A percentile compares a stretch with the other conserved stretches of the same genome.
These are phyloP conservation scores for Colletotrichum sp. DNA, from an alignment of 2,329 filamentous ascomycete species.

Conservation along the genomic window DNA sequence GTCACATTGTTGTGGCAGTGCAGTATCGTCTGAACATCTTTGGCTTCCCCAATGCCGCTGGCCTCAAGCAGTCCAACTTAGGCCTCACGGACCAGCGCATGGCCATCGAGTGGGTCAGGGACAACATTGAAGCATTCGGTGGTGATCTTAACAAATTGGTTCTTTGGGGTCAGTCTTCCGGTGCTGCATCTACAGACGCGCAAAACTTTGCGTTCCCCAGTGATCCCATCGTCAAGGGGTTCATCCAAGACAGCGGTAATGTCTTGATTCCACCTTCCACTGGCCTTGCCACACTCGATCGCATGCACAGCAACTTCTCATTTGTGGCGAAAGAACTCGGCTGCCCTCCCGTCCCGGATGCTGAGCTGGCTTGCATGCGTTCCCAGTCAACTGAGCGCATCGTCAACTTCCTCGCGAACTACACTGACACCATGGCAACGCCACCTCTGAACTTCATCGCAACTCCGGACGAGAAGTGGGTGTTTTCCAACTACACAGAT, in stretches of 20 bases:
- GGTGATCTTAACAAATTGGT: constrained; percentile 45
- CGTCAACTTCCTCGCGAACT: constrained; percentile 35
- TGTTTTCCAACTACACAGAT: constrained; percentile 44
- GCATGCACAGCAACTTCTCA: constrained; percentile 35
- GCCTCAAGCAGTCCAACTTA: constrained; percentile 53
- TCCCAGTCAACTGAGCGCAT: constrained; percentile 37
- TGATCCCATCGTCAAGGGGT: neutral
- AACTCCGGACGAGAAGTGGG: constrained; percentile 36
- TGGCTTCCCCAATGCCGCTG: constrained; percentile 39
- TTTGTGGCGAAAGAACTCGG: constrained; percentile 45
- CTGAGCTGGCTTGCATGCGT: constrained; percentile 41
- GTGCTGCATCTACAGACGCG: neutral
- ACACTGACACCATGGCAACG: constrained; percentile 37
- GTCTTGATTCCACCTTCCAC: neutral
- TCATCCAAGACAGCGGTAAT: neutral
- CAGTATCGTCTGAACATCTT: constrained; percentile 51
- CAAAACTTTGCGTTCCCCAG: neutral
- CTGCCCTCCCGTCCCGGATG: constrained; percentile 29
- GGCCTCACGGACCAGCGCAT: constrained; percentile 67
- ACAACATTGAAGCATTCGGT: constrained; percentile 64
- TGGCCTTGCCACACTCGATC: constrained; percentile 34
- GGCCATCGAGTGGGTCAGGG: constrained; percentile 64
- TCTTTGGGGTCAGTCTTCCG: neutral
- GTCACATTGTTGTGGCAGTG: constrained; percentile 49
- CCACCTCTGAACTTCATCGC: constrained; percentile 44